These are phyloP conservation scores for Pulveroboletus sp. DNA, from an alignment of 768 basidiomycete genomes.

Conservation along the genomic window DNA sequence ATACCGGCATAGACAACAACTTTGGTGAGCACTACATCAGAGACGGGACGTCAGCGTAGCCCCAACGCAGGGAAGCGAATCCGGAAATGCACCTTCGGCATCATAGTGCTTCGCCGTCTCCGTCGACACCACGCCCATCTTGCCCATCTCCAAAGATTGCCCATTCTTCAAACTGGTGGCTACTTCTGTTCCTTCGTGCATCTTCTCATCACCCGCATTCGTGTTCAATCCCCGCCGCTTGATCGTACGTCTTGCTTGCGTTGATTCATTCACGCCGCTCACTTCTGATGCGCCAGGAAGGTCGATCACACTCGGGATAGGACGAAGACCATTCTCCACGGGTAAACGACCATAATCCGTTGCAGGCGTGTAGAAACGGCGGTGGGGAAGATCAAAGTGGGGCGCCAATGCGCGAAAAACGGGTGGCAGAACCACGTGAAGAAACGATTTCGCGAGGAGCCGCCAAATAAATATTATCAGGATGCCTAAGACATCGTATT, in stretches of 20 bases:
- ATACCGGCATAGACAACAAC: constrained; percentile 89
- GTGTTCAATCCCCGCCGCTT: constrained; percentile 21
- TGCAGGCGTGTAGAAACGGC: constrained; percentile 87
- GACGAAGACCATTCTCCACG: constrained; percentile 51
- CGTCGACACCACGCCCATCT: constrained; percentile 16
- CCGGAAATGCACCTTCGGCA: constrained; percentile 62
- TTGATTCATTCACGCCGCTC: constrained; percentile 35
- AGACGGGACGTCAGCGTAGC: constrained; percentile 1
- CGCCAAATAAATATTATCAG: constrained; percentile 83
- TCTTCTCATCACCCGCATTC: constrained; percentile 1
- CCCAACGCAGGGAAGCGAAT: not conserved
- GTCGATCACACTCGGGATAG: constrained; percentile 85
- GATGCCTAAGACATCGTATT: constrained; percentile 49
- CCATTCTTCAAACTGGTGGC: constrained; percentile 21
- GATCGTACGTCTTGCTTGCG: constrained; percentile 32
- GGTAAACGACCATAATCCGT: constrained; percentile 80
- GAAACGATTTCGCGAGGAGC: constrained; percentile 70
- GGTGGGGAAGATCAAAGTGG: constrained; percentile 67
- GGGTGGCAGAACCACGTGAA: constrained; percentile 76
- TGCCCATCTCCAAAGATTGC: constrained; percentile 27
- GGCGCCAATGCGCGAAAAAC: constrained; percentile 72
- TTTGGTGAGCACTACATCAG: constrained; percentile 69
- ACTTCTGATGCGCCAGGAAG: constrained; percentile 46
- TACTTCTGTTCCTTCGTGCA: constrained; percentile 26
- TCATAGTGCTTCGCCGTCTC: constrained; percentile 67